Percentiles rank a stretch among this genome's conserved stretches.
Evolutionary conservation across 345 rosid genomes (phyloP).

Genomic region (Bruguiera gymnorhiza): DNA sequence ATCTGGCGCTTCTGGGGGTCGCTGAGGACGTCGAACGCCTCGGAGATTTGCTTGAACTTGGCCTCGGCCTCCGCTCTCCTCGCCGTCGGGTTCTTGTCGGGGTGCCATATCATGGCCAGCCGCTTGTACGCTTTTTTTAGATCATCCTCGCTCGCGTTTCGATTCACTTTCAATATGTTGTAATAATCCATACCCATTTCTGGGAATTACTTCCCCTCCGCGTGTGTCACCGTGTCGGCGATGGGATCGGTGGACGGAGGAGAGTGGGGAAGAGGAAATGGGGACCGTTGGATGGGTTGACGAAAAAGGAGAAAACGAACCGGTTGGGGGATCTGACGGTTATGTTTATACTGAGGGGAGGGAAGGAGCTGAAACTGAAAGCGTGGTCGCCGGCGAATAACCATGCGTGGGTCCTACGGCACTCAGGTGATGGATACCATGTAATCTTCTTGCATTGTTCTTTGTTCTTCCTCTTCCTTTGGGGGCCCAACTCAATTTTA

Average conservation of each 20-base stretch:
- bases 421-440: too few species aligned
- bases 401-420: too few species aligned
- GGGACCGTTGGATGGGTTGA: not conserved
- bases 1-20: conserved; percentile 87
- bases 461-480: too few species aligned
- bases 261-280: conserved; percentile 15
- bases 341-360: too few species aligned
- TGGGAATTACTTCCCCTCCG: not conserved
- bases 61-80: conserved; percentile 71
- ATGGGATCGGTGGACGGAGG: conserved; percentile 7
- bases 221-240: not conserved
- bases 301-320: too few species aligned
- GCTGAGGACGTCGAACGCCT: conserved; percentile 65
- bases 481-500: too few species aligned
- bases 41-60: conserved; percentile 90
- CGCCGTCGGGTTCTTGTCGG: conserved; percentile 78
- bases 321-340: too few species aligned
- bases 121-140: conserved; percentile 84
- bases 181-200: conserved; percentile 90
- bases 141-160: conserved; percentile 82
- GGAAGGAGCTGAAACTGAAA: too few species aligned
- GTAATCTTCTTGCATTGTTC: too few species aligned
- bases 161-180: conserved; percentile 83
- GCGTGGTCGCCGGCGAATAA: too few species aligned
- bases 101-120: conserved; percentile 97